Evolutionary conservation across 129 eudicot species (phyloP).

Genomic region (Rutidosis leptorrhynchoides): DNA sequence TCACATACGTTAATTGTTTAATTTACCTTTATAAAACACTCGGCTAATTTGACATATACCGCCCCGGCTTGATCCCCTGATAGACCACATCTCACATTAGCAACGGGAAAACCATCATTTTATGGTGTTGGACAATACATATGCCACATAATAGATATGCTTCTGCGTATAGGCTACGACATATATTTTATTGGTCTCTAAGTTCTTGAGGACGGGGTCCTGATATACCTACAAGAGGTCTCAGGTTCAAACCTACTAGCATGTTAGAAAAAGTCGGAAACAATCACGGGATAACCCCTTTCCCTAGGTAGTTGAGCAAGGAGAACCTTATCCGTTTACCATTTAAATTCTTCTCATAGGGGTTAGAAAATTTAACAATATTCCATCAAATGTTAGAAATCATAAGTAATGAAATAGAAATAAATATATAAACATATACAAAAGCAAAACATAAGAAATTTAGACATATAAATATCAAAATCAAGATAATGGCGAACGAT

Average conservation of each 20-base stretch:
- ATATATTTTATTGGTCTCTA: too few species aligned
- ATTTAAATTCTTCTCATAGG: too few species aligned
- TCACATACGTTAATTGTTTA: slow-evolving; percentile 6
- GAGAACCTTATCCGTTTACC: too few species aligned
- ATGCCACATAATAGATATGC: too few species aligned
- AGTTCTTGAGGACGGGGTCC: too few species aligned
- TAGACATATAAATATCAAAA: neutral
- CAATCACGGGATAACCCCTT: too few species aligned
- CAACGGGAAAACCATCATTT: neutral
- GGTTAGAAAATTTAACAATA: neutral
- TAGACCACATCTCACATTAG: slow-evolving; percentile 19
- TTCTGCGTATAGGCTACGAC: too few species aligned
- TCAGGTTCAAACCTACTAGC: too few species aligned
- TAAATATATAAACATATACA: slow-evolving; percentile 6
- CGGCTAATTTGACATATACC: slow-evolving; percentile 67
- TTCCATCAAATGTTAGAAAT: neutral
- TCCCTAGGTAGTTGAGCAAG: too few species aligned
- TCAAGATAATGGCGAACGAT: neutral
- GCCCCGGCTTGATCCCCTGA: slow-evolving; percentile 96
- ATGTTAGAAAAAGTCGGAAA: too few species aligned
- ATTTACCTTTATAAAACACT: slow-evolving; percentile 69
- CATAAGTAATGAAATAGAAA: neutral
- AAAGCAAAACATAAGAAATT: neutral
- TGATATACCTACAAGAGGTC: too few species aligned
- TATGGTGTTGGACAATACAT: too few species aligned